A percentile compares a stretch with the other conserved stretches of the same genome.
Conservation (phyloP, 1,284 basidiomycete species). For the Ganoderma leucocontextum region DNA sequence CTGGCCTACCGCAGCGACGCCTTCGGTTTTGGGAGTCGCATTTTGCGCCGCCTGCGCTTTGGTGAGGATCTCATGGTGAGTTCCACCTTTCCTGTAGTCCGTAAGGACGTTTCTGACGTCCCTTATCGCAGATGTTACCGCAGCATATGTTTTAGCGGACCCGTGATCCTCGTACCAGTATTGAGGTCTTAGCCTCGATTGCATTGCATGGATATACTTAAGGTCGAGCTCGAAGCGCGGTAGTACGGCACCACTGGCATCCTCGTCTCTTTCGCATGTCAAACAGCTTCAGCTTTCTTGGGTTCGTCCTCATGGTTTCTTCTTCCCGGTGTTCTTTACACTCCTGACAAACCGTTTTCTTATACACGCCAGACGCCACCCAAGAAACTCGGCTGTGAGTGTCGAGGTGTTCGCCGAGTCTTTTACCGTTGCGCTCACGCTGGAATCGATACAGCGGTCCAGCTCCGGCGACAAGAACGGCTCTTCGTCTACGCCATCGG, state of each 20-base stretch:
- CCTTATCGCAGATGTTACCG: neutral
- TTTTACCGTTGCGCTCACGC: neutral
- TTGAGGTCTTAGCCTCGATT: no score
- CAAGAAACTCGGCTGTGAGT: neutral
- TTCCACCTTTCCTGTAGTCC: neutral
- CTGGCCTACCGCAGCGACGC: slow-evolving; percentile 1
- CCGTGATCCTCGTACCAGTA: no score
- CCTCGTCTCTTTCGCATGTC: neutral
- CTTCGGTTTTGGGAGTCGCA: neutral
- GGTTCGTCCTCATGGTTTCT: neutral
- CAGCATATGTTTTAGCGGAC: neutral
- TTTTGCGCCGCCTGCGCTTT: no score
- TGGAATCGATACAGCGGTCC: neutral
- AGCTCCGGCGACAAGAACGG: neutral
- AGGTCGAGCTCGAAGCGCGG: no score
- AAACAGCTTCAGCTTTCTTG: neutral
- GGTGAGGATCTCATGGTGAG: no score
- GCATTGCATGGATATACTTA: no score
- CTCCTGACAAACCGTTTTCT: neutral
- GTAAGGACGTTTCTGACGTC: no score
- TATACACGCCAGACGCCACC: neutral
- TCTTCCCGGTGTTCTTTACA: neutral
- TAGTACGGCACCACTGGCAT: no score
- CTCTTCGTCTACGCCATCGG: neutral
- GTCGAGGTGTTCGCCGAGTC: neutral